Evolutionary conservation across 1,139 yeast species (phyloP).

Genomic region (Candida sojae): DNA sequence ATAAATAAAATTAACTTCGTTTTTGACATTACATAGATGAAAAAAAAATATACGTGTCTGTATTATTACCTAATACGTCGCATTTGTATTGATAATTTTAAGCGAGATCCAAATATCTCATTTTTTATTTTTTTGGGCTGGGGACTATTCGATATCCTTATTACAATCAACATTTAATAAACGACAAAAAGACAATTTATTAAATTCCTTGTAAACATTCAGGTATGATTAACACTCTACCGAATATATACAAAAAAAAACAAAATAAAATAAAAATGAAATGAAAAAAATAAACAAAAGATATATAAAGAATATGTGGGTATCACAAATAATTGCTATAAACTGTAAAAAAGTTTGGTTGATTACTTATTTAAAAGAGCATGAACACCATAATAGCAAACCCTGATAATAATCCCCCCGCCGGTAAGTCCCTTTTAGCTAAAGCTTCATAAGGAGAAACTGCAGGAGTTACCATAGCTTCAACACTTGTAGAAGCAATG

Average conservation of each 20-base stretch:
- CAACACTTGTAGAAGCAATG: background rate
- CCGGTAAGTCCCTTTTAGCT: background rate
- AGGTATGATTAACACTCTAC: background rate
- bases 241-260: background rate
- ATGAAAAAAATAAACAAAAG: background rate
- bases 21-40: background rate
- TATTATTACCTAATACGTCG: background rate
- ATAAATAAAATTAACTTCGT: background rate
- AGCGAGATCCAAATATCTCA: too few species aligned
- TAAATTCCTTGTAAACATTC: slow-evolving; percentile 1
- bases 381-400: background rate
- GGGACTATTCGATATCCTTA: too few species aligned
- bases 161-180: background rate
- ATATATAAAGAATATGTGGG: background rate
- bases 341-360: background rate
- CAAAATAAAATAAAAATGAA: background rate
- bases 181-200: background rate
- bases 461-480: background rate
- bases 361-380: background rate
- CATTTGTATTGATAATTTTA: background rate
- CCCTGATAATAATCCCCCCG: slow-evolving; percentile 1
- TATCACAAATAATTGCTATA: background rate
- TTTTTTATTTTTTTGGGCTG: too few species aligned
- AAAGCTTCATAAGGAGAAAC: background rate
- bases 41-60: slow-evolving; percentile 1